Base-by-base conservation (phyloP, 805 yeast genomes). In the Ogataea degrootiae region DNA sequence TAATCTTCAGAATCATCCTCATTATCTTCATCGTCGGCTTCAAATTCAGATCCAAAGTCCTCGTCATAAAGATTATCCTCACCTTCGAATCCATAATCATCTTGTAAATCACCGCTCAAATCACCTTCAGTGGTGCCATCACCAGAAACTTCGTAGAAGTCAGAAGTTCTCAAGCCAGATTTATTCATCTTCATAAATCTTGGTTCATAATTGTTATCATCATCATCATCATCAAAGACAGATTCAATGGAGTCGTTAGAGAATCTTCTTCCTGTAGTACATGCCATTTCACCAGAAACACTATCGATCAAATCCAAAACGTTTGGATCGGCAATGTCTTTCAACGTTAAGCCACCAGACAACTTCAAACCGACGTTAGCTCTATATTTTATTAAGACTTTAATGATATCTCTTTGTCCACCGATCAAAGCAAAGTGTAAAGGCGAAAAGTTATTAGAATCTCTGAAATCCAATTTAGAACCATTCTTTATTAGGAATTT, bases 361-460 rank as follows among this genome's bases (percentile, higher is more conserved):
- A 86, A 73, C 57, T 68, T 77, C 47, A 75, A 62, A 36, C 73
- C 69, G 52, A 77, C 65, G 54, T 78, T 80, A 1, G 92, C 85
- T 44, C 82, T 83, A 61, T 85, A 82, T 35, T 75, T 81, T 38
- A 83, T 61, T 52, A 87, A 72, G 39, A 83, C 59, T 39, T 76
- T 74, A 51, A 87, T 85, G 37, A 85, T 72, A 41, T 77, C 83
- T 44, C 87, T 71, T 59, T 85, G 77, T 33, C 96, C 96, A 54
- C 75, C 73, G 56, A 91, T 63, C 33, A 89, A 79, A 0, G 97
- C 96, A 60, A 86, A 83, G 64, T 91, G 96, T 48, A 94, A 71
- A 5, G 99, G 96, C 0, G 97, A 84, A 52, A 79, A 79, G 1
- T 96, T 97, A 61, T 83, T 87, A 39, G 76, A 73, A 63, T 94